phyloP scores from a whole-genome alignment of 2,329 filamentous ascomycete species.

The Conoideocrella luteorostrata region DNA sequence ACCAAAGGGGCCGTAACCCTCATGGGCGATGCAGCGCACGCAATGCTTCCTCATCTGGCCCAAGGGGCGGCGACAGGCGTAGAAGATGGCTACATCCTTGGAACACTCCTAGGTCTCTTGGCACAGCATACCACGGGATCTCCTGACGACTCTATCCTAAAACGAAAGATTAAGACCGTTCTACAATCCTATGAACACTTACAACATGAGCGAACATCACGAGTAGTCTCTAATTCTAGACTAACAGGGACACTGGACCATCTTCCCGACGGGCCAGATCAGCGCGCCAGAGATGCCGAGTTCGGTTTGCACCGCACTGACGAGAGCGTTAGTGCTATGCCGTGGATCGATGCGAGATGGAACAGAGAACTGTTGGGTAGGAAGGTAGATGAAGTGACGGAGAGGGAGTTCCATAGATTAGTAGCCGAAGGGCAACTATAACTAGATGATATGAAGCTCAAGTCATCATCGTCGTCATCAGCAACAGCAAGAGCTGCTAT shows the following conservation, averaged over 20 bases:
- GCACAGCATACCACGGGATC: background rate
- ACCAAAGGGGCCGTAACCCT: constrained; percentile 10
- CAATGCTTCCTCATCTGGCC: constrained; percentile 18
- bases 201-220: constrained; percentile 7
- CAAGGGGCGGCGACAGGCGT: constrained; percentile 20
- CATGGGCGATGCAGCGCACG: constrained; percentile 15
- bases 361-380: constrained; percentile 9
- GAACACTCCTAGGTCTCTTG: constrained; percentile 20
- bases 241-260: constrained; percentile 8
- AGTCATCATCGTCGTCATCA: too few relatives aligned
- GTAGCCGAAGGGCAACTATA: background rate
- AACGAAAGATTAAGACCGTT: background rate
- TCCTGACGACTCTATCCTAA: background rate
- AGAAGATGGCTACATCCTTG: constrained; percentile 19
- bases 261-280: constrained; percentile 3
- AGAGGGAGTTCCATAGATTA: constrained; percentile 4
- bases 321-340: constrained; percentile 7
- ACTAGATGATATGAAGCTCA: too few relatives aligned
- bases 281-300: constrained; percentile 10
- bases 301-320: constrained; percentile 7
- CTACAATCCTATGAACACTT: constrained; percentile 7
- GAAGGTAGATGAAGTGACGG: constrained; percentile 7
- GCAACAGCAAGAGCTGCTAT: too few relatives aligned
- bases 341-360: constrained; percentile 12
- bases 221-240: constrained; percentile 8